Evolutionary conservation across 2,329 filamentous ascomycete genomes (phyloP).

Genomic region (Rosellinia necatrix): DNA sequence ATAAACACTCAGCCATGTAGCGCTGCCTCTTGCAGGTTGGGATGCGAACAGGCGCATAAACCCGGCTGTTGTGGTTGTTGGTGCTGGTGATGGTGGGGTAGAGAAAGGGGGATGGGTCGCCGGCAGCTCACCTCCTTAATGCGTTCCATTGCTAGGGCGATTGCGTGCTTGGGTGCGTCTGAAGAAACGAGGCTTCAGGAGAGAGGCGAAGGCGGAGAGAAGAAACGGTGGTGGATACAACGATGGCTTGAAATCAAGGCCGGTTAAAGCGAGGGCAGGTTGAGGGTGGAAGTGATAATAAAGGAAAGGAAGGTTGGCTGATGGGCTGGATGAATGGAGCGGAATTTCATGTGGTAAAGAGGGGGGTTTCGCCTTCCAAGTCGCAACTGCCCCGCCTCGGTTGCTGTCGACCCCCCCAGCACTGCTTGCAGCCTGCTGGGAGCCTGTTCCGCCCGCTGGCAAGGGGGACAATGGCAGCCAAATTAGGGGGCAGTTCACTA

Average conservation of each 20-base stretch:
- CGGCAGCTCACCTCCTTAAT: slow-evolving; percentile 78
- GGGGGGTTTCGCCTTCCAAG: slow-evolving; percentile 31
- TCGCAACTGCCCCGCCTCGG: slow-evolving; percentile 39
- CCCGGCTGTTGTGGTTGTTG: slow-evolving; percentile 3
- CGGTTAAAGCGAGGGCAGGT: slow-evolving; percentile 29
- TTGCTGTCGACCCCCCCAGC: slow-evolving; percentile 3
- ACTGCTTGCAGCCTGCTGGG: neutral
- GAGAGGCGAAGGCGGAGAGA: slow-evolving; percentile 28
- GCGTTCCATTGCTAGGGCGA: slow-evolving; percentile 70
- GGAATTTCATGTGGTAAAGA: slow-evolving; percentile 40
- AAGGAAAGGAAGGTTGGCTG: slow-evolving; percentile 37
- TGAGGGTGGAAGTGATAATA: slow-evolving; percentile 31
- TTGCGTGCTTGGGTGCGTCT: slow-evolving; percentile 26
- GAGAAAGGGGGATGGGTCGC: slow-evolving; percentile 30
- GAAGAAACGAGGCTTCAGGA: slow-evolving; percentile 38
- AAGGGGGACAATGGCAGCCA: slow-evolving; percentile 7
- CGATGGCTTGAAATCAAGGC: slow-evolving; percentile 19
- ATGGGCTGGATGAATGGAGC: slow-evolving; percentile 36
- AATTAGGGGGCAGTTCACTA: slow-evolving; percentile 10
- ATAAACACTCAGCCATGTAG: neutral
- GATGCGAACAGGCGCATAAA: slow-evolving; percentile 7
- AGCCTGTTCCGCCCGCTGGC: neutral
- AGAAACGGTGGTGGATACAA: slow-evolving; percentile 27
- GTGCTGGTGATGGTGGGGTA: slow-evolving; percentile 42
- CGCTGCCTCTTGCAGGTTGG: neutral